Conservation (phyloP, 2,329 filamentous ascomycete species). For the Hypocrella siamensis region DNA sequence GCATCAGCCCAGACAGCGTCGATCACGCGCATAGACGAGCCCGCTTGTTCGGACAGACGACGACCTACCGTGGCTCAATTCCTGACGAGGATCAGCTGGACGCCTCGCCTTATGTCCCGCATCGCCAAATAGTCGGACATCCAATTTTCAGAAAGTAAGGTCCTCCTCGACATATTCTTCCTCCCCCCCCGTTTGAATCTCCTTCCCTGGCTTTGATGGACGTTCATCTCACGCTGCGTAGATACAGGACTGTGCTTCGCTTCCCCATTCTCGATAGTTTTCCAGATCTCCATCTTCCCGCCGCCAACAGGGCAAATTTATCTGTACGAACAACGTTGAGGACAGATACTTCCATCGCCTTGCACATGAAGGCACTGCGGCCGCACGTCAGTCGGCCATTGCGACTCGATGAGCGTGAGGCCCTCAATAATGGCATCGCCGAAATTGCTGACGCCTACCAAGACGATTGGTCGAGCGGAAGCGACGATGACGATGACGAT, state of each 20-base stretch:
- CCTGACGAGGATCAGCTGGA: constrained; percentile 3
- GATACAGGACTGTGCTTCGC: constrained; percentile 3
- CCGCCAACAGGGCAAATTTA: constrained; percentile 16
- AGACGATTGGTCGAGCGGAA: constrained; percentile 72
- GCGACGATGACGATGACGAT: constrained; percentile 53
- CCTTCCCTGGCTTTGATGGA: background rate
- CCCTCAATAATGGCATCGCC: constrained; percentile 63
- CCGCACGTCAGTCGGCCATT: constrained; percentile 47
- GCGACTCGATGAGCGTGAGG: constrained; percentile 65
- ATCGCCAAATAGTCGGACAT: constrained; percentile 11
- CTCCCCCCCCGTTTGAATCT: background rate
- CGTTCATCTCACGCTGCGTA: background rate
- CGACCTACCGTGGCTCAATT: constrained; percentile 8
- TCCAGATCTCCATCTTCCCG: constrained; percentile 52
- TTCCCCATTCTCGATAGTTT: constrained; percentile 67
- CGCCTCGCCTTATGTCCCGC: constrained; percentile 2
- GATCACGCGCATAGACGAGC: constrained; percentile 6
- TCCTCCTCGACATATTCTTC: background rate
- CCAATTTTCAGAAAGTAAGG: constrained; percentile 14
- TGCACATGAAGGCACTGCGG: constrained; percentile 50
- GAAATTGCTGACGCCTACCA: constrained; percentile 79
- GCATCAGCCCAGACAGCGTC: too few relatives aligned
- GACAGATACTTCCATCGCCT: constrained; percentile 59
- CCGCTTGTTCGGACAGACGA: constrained; percentile 15
- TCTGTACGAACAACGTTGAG: constrained; percentile 45